Evolutionary conservation across 1,284 basidiomycete species (phyloP), one percentile per base, ranked within the genome.

Genomic region (Earliella scabrosa): DNA sequence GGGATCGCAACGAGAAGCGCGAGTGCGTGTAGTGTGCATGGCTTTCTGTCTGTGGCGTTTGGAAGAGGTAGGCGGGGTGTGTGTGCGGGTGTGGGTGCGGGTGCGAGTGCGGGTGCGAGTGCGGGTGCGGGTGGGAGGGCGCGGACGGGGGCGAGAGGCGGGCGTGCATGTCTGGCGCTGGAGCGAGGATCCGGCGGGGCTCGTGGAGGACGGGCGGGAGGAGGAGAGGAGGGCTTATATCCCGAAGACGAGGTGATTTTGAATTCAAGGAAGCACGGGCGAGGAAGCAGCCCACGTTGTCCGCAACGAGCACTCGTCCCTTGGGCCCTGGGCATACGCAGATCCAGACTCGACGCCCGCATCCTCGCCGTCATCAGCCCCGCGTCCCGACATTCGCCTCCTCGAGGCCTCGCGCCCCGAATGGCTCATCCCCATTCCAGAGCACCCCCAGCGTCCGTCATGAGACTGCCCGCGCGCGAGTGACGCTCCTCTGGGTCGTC

Each of bases 1-100:
- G 40, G 50, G 63, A 69, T 69, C 68, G 63, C 29, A 52, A 27
- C 23, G 62, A 65, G 68, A 69, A 69, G 66, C 41, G 32, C 18
- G 53, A 31, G 46, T 55, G 61, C 46, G 63, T 64, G 63, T 58
- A 50, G 56, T 51, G 56, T 31, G 64, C 58, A 54, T 61, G 61
- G 60, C 44, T 49, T 27, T 54, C 47, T 45, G 51, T 46, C 35
- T 55, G 63, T 60, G 63, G 61, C 56, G 66, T 54, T 35, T 43
- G 44, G 57, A 43, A 59, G 58, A 55, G 36, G 52, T 55, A 56
- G 38, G 38, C 27, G 35, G 61, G n/a, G n/a, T n/a, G n/a, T n/a
- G n/a, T n/a, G n/a, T n/a, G n/a, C n/a, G n/a, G n/a, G n/a, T n/a
- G n/a, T n/a, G n/a, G n/a, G n/a, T n/a, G n/a, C n/a, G n/a, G n/a